Conservation (phyloP, 2,329 filamentous ascomycete species). For the Aspergillus phoenicis region DNA sequence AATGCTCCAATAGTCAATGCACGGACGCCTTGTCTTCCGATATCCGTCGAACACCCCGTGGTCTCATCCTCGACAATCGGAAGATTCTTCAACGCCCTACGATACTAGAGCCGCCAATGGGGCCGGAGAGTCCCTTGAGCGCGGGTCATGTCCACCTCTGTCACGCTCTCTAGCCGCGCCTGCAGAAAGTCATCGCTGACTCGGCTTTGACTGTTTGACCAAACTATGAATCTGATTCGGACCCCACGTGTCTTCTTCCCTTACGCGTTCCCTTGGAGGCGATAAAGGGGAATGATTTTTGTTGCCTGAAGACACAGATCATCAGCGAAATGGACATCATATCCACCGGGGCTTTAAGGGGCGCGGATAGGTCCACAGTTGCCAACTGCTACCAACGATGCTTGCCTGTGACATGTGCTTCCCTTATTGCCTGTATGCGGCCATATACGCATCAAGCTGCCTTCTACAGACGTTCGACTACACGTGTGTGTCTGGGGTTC, state of each 20-base stretch:
- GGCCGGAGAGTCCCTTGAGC: neutral
- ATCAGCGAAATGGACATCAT: neutral
- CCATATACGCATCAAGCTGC: neutral
- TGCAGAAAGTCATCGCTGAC: neutral
- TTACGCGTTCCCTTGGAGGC: neutral
- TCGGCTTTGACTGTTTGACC: neutral
- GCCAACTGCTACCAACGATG: neutral
- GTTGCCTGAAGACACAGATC: neutral
- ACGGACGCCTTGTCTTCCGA: neutral
- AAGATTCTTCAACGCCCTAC: neutral
- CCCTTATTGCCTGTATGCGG: neutral
- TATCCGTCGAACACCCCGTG: neutral
- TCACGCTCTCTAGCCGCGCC: neutral
- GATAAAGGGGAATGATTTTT: neutral
- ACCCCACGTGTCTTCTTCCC: neutral
- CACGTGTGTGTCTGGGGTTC: neutral
- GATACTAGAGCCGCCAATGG: neutral
- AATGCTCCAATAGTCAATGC: neutral
- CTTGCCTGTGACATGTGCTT: neutral
- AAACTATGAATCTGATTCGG: neutral
- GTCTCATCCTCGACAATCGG: neutral
- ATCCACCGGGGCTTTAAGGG: neutral
- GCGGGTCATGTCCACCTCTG: neutral
- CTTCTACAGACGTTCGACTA: neutral
- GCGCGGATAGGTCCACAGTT: neutral